Conservation (phyloP, 176 grass and related monocot species). For the Carex cristatella region DNA sequence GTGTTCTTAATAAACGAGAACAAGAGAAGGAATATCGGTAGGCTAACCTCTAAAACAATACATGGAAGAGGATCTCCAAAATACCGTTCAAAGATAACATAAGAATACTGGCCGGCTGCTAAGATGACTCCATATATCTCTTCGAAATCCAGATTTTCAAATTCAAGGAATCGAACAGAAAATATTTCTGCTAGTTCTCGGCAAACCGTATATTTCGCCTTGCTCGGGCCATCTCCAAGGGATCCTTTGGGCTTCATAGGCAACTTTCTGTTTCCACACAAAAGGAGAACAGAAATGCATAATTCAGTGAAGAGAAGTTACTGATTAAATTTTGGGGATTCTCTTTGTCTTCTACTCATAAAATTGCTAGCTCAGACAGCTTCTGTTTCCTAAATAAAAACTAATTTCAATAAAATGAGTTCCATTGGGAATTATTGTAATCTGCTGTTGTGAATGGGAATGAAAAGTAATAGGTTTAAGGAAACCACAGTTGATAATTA, state of each 20-base stretch:
- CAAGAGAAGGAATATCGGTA: not conserved
- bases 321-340: too few relatives aligned
- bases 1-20: not conserved
- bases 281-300: not conserved
- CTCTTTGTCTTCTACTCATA: not conserved
- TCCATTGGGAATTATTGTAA: not conserved
- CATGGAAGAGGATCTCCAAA: not conserved
- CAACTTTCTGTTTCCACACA: not conserved
- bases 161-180: not conserved
- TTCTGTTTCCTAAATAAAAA: too few relatives aligned
- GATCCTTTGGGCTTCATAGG: not conserved
- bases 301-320: not conserved
- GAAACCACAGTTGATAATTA: too few relatives aligned
- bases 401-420: not conserved
- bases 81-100: not conserved
- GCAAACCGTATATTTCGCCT: not conserved
- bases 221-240: not conserved
- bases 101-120: not conserved
- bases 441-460: not conserved
- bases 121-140: not conserved
- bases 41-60: not conserved
- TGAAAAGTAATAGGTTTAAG: not conserved
- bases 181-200: not conserved
- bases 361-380: too few relatives aligned
- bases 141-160: not conserved